Base-by-base conservation (phyloP, 257 asterid genomes). In the Plantago elongata region DNA sequence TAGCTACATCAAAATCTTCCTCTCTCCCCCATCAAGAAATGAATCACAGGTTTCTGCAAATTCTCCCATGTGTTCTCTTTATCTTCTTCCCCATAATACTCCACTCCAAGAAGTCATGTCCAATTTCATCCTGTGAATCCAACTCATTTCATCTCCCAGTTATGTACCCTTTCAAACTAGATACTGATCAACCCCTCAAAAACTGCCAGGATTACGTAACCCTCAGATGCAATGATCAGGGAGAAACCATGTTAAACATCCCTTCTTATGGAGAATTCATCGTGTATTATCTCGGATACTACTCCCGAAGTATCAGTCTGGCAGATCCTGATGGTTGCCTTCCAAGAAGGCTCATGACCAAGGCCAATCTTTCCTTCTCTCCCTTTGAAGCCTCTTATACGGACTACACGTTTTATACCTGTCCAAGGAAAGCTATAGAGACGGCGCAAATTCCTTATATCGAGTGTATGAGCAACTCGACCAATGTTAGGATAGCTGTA, bases 81-180 rank as follows among this genome's bases (percentile, higher is more conserved):
- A 38, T 75, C 59, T 30, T 45, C 30, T 63, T 57, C 67, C 72
- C 71, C 45, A 56, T 13, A 60, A 57, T 43, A 64, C 46, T 65
- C 64, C 57, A 58, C 58, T 62, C 81, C 63, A 61, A 69, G 69
- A 61, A 72, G 14, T 13, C 55, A 9, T 75, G 81, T 27, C 77
- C 75, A 49, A 30, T 17, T 51, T 66, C 81, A 38, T 44, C 46
- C 3, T 79, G 81, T 42, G 67, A 59, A 15, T 14, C n/a, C 29
- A 57, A 42, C 56, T 38, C 10, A 1, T 45, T 4, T 34, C 0
- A 34, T 37, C 1, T 64, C 29, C 48, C 67, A 27, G 58, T 75
- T 11, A 59, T 13, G 43, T 69, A 66, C 73, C 84, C 84, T 67
- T 79, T 79, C 75, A 71, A 68, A 66, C 48, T 78, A 57, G 68